These are phyloP conservation scores for Emericellopsis atlantica DNA, from an alignment of 2,329 filamentous ascomycete species.

Conservation along the genomic window DNA sequence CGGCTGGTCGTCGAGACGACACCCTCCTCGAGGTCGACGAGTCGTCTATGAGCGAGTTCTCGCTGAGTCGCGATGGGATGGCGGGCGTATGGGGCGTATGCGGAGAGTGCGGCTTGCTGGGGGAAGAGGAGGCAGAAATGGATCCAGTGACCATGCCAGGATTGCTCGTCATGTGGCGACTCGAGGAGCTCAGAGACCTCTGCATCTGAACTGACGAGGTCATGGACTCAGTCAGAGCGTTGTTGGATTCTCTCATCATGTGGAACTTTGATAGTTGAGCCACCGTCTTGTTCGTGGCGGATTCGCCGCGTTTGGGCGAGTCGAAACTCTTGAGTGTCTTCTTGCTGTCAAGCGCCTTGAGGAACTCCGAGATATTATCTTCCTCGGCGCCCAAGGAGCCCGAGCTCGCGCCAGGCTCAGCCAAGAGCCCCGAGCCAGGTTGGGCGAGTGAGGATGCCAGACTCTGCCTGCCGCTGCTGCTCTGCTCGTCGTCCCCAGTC, in stretches of 20 bases:
- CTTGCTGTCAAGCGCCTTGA: slow-evolving; percentile 77
- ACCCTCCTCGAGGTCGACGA: slow-evolving; percentile 13
- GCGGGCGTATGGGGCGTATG: slow-evolving; percentile 89
- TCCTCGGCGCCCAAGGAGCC: slow-evolving; percentile 65
- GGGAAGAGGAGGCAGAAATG: slow-evolving; percentile 76
- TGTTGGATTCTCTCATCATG: slow-evolving; percentile 79
- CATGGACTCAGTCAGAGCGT: slow-evolving; percentile 83
- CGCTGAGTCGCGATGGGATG: slow-evolving; percentile 84
- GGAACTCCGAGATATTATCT: slow-evolving; percentile 85
- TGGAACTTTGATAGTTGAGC: slow-evolving; percentile 79
- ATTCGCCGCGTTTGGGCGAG: slow-evolving; percentile 51
- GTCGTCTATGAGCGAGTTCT: slow-evolving; percentile 58
- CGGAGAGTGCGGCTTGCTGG: slow-evolving; percentile 78
- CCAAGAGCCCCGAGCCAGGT: slow-evolving; percentile 68
- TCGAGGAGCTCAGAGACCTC: slow-evolving; percentile 65
- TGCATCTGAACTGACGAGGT: slow-evolving; percentile 80
- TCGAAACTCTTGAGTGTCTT: slow-evolving; percentile 79
- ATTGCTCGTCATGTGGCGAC: slow-evolving; percentile 44
- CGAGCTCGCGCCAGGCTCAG: slow-evolving; percentile 55
- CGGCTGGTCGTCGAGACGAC: slow-evolving; percentile 13
- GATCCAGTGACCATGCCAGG: slow-evolving; percentile 60
- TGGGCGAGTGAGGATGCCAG: slow-evolving; percentile 55
- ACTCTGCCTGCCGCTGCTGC: slow-evolving; percentile 71
- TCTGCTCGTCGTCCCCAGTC: slow-evolving; percentile 56
- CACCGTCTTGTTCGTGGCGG: slow-evolving; percentile 60